Evolutionary conservation across 169 alveolate genomes (phyloP).

Genomic region (Amoebophrya sp.): DNA sequence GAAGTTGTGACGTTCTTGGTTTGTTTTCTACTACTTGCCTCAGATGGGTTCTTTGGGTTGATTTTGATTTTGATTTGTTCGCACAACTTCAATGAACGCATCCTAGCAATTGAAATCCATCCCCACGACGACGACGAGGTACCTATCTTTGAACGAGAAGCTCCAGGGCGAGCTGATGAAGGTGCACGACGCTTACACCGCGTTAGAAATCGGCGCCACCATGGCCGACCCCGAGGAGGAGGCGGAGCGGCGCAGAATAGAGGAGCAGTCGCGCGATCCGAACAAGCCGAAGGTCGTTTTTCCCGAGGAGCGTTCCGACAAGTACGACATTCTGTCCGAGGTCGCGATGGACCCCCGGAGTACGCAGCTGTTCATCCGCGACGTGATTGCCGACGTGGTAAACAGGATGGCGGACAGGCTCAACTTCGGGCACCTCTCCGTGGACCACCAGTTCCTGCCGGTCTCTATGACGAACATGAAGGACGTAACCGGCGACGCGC

Average conservation of each 20-base stretch:
- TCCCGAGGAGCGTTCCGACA: neutral
- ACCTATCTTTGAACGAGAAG: neutral
- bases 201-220: neutral
- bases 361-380: neutral
- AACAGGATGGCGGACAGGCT: neutral
- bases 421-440: neutral
- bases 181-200: neutral
- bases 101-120: too few relatives aligned
- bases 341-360: neutral
- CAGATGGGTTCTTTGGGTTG: too few relatives aligned
- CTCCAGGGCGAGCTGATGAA: neutral
- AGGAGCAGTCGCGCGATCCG: neutral
- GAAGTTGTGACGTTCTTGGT: too few relatives aligned
- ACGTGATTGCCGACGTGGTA: neutral
- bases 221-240: slow-evolving; percentile 2
- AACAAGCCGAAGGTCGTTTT: neutral
- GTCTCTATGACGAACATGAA: neutral
- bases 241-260: neutral
- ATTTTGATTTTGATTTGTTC: too few relatives aligned
- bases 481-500: neutral
- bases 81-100: too few relatives aligned
- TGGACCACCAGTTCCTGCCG: neutral
- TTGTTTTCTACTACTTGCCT: too few relatives aligned
- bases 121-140: too few relatives aligned
- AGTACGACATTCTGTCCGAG: neutral